Conservation (phyloP, 2,329 filamentous ascomycete genomes). For the Lasiodiplodia citricola region DNA sequence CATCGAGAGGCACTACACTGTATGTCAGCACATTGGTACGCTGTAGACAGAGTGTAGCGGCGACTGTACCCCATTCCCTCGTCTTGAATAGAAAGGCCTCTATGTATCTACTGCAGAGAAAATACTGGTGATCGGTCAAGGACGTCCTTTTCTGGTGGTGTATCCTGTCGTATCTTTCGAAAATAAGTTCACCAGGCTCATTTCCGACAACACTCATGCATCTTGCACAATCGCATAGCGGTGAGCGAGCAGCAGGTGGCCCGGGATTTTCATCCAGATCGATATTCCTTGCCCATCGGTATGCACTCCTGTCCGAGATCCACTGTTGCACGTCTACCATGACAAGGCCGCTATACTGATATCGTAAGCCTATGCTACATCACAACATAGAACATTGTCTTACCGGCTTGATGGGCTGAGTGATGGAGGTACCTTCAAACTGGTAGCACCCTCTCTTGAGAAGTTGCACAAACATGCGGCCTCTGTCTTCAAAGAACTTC, state of each 20-base stretch:
- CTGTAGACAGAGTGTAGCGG: fast-evolving
- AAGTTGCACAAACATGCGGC: constrained; percentile 25
- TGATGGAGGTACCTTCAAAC: constrained; percentile 27
- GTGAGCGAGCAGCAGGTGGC: constrained; percentile 20
- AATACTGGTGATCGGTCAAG: neutral
- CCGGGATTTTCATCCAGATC: constrained; percentile 21
- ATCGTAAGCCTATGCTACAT: neutral
- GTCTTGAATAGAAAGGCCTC: neutral
- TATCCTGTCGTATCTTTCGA: neutral
- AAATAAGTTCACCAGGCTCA: neutral
- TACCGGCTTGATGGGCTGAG: constrained; percentile 17
- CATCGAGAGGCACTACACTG: neutral
- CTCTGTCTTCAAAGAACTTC: constrained; percentile 28
- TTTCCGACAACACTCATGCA: constrained; percentile 24
- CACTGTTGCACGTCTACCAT: constrained; percentile 29
- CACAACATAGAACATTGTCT: neutral
- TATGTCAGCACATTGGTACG: neutral
- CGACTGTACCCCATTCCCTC: neutral
- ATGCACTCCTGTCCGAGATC: neutral
- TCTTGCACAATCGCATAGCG: constrained; percentile 27
- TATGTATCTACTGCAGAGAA: neutral
- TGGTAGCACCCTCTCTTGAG: constrained; percentile 26
- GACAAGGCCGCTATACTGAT: constrained; percentile 27
- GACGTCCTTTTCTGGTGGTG: neutral
- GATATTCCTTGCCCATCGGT: constrained; percentile 5